Evolutionary conservation across 306 rosid genomes (phyloP).

Genomic region (Dryas octopetala): DNA sequence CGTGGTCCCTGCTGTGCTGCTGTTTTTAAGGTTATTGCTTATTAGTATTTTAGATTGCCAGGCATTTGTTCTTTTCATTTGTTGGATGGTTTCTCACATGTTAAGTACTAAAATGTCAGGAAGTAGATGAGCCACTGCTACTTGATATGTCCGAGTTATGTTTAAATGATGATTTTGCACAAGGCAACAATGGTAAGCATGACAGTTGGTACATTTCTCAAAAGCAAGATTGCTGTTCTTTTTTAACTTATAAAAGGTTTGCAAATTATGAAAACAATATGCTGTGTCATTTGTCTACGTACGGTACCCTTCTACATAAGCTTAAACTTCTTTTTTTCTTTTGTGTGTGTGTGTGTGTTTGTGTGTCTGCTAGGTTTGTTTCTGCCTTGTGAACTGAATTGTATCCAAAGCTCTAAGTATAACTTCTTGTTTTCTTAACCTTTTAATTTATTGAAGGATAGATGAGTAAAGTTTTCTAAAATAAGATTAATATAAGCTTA

Average conservation of each 20-base stretch:
- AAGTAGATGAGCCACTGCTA: conserved; percentile 86
- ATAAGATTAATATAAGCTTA: background rate
- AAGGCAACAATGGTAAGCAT: conserved; percentile 66
- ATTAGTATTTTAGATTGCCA: conserved; percentile 12
- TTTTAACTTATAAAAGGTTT: background rate
- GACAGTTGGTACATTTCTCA: conserved; percentile 17
- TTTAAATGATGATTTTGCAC: conserved; percentile 65
- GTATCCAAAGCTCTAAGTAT: background rate
- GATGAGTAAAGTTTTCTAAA: background rate
- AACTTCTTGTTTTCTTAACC: background rate
- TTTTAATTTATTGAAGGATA: background rate
- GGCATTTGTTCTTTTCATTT: conserved; percentile 5
- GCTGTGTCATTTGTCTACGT: background rate
- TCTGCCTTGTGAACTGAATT: background rate
- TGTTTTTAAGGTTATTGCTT: conserved; percentile 72
- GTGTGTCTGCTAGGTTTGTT: background rate
- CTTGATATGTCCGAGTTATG: conserved; percentile 90
- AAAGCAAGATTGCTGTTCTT: background rate
- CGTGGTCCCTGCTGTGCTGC: conserved; percentile 84
- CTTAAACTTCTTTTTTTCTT: background rate
- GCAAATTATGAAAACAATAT: conserved; percentile 1
- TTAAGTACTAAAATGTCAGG: conserved; percentile 49
- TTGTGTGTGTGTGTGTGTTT: background rate
- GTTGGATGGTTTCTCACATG: conserved; percentile 25
- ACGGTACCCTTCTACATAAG: background rate